Conservation (phyloP, 495 filamentous ascomycete species). For the Penicillium verhagenii region DNA sequence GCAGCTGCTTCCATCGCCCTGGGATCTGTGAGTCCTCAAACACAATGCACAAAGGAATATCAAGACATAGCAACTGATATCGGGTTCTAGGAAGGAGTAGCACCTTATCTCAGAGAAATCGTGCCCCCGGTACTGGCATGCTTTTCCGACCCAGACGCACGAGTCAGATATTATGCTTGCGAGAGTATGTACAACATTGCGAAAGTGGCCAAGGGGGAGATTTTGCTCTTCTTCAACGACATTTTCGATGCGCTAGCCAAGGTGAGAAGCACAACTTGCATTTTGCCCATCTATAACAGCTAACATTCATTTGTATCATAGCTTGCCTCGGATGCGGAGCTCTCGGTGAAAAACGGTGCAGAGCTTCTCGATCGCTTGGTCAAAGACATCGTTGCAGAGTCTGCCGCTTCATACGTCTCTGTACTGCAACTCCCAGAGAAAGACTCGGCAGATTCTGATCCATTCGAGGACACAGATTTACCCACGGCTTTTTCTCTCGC, state of each 20-base stretch:
- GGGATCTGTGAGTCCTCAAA: slow-evolving; percentile 66
- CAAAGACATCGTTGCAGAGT: slow-evolving; percentile 98
- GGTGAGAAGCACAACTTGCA: slow-evolving; percentile 47
- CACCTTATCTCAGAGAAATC: slow-evolving; percentile 85
- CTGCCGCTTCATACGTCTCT: slow-evolving; percentile 91
- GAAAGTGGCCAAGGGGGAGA: slow-evolving; percentile 98
- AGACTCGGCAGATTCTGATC: slow-evolving; percentile 43
- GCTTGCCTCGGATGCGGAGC: slow-evolving; percentile 93
- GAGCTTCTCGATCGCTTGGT: slow-evolving; percentile 94
- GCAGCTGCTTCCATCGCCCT: slow-evolving; percentile 96
- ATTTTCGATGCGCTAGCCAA: slow-evolving; percentile 97
- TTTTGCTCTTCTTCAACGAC: slow-evolving; percentile 93
- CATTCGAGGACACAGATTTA: slow-evolving; percentile 52
- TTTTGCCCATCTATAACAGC: background rate
- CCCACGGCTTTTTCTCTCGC: slow-evolving; percentile 92
- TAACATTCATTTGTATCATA: slow-evolving; percentile 33
- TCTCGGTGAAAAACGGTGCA: slow-evolving; percentile 97
- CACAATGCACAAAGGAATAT: background rate
- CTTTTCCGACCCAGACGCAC: slow-evolving; percentile 96
- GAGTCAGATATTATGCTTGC: slow-evolving; percentile 97
- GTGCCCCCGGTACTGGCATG: slow-evolving; percentile 98
- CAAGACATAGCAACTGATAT: slow-evolving; percentile 22
- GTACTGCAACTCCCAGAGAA: slow-evolving; percentile 62
- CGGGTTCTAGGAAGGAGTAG: slow-evolving; percentile 69
- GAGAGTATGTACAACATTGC: slow-evolving; percentile 99